Evolutionary conservation across 768 basidiomycete species (phyloP).

Genomic region (Russula foetens): DNA sequence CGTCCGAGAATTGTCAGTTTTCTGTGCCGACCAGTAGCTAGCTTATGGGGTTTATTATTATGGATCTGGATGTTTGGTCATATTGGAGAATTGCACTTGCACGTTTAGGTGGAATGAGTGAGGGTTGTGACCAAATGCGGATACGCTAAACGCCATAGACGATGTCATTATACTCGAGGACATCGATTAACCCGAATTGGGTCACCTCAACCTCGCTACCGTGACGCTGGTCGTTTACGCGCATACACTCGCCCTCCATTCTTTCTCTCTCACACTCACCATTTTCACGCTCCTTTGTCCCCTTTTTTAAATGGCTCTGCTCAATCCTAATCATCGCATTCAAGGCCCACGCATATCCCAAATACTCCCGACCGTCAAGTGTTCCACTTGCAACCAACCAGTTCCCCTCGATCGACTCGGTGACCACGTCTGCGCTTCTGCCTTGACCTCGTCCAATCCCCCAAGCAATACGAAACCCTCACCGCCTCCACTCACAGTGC

Average conservation of each 20-base stretch:
- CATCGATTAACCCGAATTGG: no score
- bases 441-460: constrained; percentile 26
- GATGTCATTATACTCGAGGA: no score
- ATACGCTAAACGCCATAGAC: no score
- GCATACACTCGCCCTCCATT: background rate
- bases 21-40: background rate
- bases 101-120: background rate
- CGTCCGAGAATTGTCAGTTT: background rate
- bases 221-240: no score
- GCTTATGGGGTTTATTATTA: background rate
- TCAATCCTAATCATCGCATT: constrained; percentile 20
- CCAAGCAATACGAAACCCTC: constrained; percentile 34
- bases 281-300: background rate
- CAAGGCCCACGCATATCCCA: constrained; percentile 40
- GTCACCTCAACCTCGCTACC: background rate
- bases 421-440: constrained; percentile 62
- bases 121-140: no score
- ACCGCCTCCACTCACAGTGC: constrained; percentile 9
- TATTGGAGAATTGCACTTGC: no score
- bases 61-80: background rate
- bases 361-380: constrained; percentile 75
- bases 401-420: constrained; percentile 69
- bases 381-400: constrained; percentile 63
- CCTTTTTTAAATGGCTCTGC: constrained; percentile 25
- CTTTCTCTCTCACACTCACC: background rate